phyloP scores from a whole-genome alignment of 306 rosid genomes.

The Abrus precatorius region DNA sequence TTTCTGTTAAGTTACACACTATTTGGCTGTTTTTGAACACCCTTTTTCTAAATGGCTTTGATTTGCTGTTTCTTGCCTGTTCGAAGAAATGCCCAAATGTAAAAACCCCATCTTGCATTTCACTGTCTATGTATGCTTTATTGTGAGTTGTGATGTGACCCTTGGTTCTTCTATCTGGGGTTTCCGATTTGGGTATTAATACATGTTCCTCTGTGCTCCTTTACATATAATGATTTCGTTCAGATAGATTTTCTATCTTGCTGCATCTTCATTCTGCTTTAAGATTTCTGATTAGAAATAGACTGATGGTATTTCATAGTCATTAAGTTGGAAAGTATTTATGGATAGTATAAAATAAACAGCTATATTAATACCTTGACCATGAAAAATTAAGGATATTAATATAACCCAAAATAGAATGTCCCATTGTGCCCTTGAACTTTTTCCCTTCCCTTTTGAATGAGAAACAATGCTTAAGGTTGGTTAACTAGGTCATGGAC shows the following conservation, averaged over 20 bases:
- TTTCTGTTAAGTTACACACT: not conserved
- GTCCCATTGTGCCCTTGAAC: slow-evolving; percentile 6
- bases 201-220: not conserved
- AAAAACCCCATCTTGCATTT: not conserved
- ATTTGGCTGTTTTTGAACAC: not conserved
- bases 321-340: not conserved
- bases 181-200: slow-evolving; percentile 30
- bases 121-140: not conserved
- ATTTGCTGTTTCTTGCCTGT: slow-evolving; percentile 14
- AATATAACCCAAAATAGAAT: slow-evolving; percentile 11
- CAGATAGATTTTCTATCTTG: slow-evolving; percentile 14
- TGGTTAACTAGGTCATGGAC: slow-evolving; percentile 2
- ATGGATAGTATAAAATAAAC: not conserved
- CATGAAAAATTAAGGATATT: slow-evolving; percentile 32
- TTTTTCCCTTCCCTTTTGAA: slow-evolving; percentile 25
- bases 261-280: slow-evolving; percentile 26
- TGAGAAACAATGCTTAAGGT: not conserved
- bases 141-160: slow-evolving; percentile 4
- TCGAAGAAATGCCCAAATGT: slow-evolving; percentile 45
- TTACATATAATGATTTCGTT: slow-evolving; percentile 20
- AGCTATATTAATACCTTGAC: slow-evolving; percentile 13
- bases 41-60: not conserved
- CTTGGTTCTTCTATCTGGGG: slow-evolving; percentile 8
- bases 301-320: slow-evolving; percentile 14
- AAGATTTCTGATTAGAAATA: slow-evolving; percentile 13